phyloP scores from a whole-genome alignment of 2,329 filamentous ascomycete genomes.

The Alternaria ethzedia region DNA sequence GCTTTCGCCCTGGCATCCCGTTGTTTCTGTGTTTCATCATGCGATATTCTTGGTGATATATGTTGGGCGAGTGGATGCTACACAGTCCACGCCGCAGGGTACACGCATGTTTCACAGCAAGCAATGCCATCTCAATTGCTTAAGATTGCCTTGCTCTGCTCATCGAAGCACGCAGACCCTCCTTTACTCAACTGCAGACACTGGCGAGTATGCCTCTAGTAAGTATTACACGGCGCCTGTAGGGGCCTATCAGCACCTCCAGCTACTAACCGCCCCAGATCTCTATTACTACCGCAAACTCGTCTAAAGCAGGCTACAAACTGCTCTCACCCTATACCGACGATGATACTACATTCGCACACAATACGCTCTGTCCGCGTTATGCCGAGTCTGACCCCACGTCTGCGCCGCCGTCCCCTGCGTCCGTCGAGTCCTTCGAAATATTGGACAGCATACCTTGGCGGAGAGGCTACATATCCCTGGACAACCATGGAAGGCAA shows the following conservation, averaged over 20 bases:
- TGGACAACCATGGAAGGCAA: constrained; percentile 4
- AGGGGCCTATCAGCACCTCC: constrained; percentile 20
- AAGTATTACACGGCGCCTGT: constrained; percentile 27
- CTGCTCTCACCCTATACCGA: constrained; percentile 38
- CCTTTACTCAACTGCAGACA: constrained; percentile 1
- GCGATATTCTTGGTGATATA: constrained; percentile 14
- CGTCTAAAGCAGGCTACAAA: constrained; percentile 29
- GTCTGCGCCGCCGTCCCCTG: constrained; percentile 43
- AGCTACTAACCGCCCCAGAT: constrained; percentile 29
- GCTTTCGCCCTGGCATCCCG: constrained; percentile 9
- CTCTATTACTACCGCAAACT: constrained; percentile 18
- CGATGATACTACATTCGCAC: constrained; percentile 28
- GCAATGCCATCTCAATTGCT: constrained; percentile 22
- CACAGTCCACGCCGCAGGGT: constrained; percentile 28
- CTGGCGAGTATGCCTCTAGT: constrained; percentile 33
- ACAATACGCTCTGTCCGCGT: constrained; percentile 38
- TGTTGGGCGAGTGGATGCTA: constrained; percentile 30
- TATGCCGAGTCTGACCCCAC: constrained; percentile 41
- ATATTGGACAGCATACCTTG: constrained; percentile 42
- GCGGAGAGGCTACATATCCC: constrained; percentile 35
- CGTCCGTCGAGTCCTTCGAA: constrained; percentile 45
- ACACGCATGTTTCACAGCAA: constrained; percentile 32
- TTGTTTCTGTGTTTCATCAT: constrained; percentile 37
- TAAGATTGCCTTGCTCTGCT: constrained; percentile 19
- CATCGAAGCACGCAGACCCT: constrained; percentile 5